phyloP scores from a whole-genome alignment of 2,329 filamentous ascomycete species.

The Xylaria polymorpha region DNA sequence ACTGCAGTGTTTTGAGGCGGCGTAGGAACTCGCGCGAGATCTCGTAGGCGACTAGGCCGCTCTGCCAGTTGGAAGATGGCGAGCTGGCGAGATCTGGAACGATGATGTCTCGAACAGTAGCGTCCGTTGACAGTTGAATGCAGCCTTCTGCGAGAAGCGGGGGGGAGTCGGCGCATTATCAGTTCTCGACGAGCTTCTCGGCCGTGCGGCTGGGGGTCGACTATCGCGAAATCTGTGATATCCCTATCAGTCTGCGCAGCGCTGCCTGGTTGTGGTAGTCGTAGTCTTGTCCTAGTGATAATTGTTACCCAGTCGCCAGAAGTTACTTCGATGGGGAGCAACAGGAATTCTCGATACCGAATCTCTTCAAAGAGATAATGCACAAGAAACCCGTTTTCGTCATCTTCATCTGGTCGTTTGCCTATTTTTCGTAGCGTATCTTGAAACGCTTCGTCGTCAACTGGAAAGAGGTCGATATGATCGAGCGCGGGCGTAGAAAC shows the following conservation, averaged over 20 bases:
- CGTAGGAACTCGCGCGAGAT: constrained; percentile 45
- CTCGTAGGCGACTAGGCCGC: constrained; percentile 43
- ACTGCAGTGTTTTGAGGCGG: constrained; percentile 41
- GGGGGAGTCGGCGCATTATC: constrained; percentile 24
- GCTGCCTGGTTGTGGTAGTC: neutral
- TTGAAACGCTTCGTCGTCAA: constrained; percentile 16
- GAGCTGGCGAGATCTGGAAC: neutral
- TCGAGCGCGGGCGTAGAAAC: constrained; percentile 43
- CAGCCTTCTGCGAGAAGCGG: constrained; percentile 39
- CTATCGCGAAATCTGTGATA: constrained; percentile 38
- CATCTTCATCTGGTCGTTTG: neutral
- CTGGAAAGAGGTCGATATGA: constrained; percentile 40
- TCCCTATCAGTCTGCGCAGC: constrained; percentile 23
- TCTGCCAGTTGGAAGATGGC: constrained; percentile 36
- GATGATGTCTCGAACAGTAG: neutral
- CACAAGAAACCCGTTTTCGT: constrained; percentile 6
- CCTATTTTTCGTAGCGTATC: constrained; percentile 28
- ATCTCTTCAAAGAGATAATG: constrained; percentile 43
- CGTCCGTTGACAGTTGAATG: constrained; percentile 26
- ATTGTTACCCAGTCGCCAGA: constrained; percentile 42
- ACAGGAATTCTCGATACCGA: constrained; percentile 40
- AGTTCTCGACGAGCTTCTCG: constrained; percentile 26
- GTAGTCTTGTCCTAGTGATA: neutral
- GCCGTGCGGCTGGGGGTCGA: constrained; percentile 37
- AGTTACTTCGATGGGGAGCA: constrained; percentile 39